phyloP scores from a whole-genome alignment of 805 yeast species.

The Komagataella populi region DNA sequence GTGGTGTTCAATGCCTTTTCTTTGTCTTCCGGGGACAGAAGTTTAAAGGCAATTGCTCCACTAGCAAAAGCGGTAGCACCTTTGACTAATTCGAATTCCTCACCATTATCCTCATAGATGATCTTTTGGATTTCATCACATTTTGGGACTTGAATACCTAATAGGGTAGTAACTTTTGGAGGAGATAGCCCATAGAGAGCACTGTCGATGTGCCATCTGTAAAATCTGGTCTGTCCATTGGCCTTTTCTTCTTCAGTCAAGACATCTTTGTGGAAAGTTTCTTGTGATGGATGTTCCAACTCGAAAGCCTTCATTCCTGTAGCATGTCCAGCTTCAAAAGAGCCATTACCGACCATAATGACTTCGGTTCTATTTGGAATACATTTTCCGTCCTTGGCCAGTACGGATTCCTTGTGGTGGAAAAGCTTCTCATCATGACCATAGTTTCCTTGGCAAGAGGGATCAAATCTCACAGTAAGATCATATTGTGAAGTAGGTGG shows the following conservation, averaged over 20 bases:
- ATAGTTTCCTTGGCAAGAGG: slow-evolving; percentile 52
- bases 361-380: slow-evolving; percentile 82
- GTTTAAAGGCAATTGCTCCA: slow-evolving; percentile 67
- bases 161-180: slow-evolving; percentile 72
- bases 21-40: slow-evolving; percentile 56
- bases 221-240: slow-evolving; percentile 60
- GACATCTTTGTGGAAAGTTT: slow-evolving; percentile 59
- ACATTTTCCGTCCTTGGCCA: slow-evolving; percentile 68
- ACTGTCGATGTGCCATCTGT: slow-evolving; percentile 91
- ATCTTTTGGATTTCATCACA: slow-evolving; percentile 48
- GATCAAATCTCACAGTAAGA: slow-evolving; percentile 69
- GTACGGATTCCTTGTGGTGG: slow-evolving; percentile 50
- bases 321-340: slow-evolving; percentile 44
- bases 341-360: slow-evolving; percentile 79
- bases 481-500: slow-evolving; percentile 65
- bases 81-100: slow-evolving; percentile 51
- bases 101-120: slow-evolving; percentile 54
- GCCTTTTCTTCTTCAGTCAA: slow-evolving; percentile 52
- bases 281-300: slow-evolving; percentile 76
- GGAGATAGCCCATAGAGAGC: slow-evolving; percentile 81
- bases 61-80: slow-evolving; percentile 87
- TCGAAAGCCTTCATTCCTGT: slow-evolving; percentile 18
- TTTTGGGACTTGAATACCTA: slow-evolving; percentile 74
- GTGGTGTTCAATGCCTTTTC: slow-evolving; percentile 63
- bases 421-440: slow-evolving; percentile 74